Evolutionary conservation across 1,284 basidiomycete genomes (phyloP).

Genomic region (Violaceomyces palustris): DNA sequence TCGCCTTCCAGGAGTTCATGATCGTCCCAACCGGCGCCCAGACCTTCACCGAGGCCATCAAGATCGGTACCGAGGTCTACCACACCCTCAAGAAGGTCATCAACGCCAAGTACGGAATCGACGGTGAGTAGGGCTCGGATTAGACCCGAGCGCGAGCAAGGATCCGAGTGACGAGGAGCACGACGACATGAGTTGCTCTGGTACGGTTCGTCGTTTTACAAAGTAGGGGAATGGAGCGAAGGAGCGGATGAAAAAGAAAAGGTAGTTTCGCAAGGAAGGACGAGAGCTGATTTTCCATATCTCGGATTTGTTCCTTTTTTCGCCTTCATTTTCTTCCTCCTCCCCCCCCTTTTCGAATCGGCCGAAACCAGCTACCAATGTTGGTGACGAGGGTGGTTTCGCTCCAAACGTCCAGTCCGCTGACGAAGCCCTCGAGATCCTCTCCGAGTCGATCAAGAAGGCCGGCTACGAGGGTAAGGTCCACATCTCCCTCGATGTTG

Average conservation of each 20-base stretch:
- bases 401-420: slow-evolving; percentile 96
- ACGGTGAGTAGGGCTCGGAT: no score
- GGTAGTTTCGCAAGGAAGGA: no score
- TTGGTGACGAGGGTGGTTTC: slow-evolving; percentile 99
- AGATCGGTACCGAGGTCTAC: slow-evolving; percentile 97
- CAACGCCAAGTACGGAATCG: slow-evolving; percentile 97
- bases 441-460: slow-evolving; percentile 91
- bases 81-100: slow-evolving; percentile 99
- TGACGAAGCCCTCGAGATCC: slow-evolving; percentile 93
- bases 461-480: slow-evolving; percentile 98
- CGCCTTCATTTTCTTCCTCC: background rate
- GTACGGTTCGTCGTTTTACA: no score
- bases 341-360: background rate
- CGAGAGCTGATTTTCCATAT: no score
- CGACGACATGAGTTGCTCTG: no score
- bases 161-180: no score
- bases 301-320: no score
- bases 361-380: slow-evolving; percentile 70
- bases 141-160: no score
- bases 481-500: slow-evolving; percentile 97
- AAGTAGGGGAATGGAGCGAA: no score
- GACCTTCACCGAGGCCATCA: slow-evolving; percentile 93
- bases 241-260: no score
- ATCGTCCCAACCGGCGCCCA: slow-evolving; percentile 97
- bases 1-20: slow-evolving; percentile 87